Evolutionary conservation across 768 basidiomycete genomes (phyloP), one percentile per base, ranked within the genome.

Genomic region (Tubosaeta sp.): DNA sequence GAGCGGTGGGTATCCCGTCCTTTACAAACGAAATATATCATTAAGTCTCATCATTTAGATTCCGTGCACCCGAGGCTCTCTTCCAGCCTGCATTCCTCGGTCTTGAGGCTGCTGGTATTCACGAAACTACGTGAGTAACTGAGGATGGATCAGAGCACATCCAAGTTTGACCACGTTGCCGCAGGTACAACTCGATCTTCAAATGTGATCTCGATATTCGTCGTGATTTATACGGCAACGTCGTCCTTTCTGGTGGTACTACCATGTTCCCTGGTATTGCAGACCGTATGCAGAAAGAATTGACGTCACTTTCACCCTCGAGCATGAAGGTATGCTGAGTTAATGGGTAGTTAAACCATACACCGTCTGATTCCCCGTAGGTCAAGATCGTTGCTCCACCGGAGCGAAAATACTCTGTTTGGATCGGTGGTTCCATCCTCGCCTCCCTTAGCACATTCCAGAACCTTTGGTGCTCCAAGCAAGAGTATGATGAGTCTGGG

Each of bases 221-320:
- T 61, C 68, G 69, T 36, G 67, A 68, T 12, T 27, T 68, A 25
- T 68, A 68, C 11, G 67, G 67, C n/a, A 68, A 68, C 13, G 67
- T 69, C n/a, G 70, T 69, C 13, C 71, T 83, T 61, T 80, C 79
- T 52, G 91, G 91, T 65, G 91, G 91, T 66, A 90, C 89, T 55
- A 93, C 90, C 65, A 94, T 94, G 91, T 94, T 93, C 87, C 85
- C 89, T 60, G 93, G 92, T 77, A 94, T 95, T 62, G 83, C 91
- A 60, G 93, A 95, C 72, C 87, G 93, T 63, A 90, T 95, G 90
- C 88, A 91, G 71, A 93, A 92, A 79, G 92, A 95, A 74, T 76
- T 95, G 67, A 87, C 87, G 19, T 75, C 85, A 19, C 77, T 94
- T 59, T 59, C 66, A 31, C 92, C 93, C 24, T 80, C 87, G 51